Base-by-base conservation (phyloP, 805 yeast genomes). In the Cyberlindnera mycetangii region DNA sequence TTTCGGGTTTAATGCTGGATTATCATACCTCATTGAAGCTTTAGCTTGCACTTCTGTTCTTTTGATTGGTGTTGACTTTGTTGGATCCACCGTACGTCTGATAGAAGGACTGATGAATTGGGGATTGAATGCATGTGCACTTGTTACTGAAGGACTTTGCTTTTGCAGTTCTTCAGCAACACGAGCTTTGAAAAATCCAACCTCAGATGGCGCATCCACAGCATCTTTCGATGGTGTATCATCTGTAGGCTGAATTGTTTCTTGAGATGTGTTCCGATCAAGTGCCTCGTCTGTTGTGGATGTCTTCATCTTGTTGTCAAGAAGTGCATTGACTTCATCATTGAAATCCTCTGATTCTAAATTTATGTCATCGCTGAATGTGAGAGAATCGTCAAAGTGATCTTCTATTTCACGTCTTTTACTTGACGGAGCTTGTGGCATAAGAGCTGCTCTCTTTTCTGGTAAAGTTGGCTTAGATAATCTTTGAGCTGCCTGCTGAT, bases 21-120 rank as follows among this genome's bases (percentile, higher is more conserved):
- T 54, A 37, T 59, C 64, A 32, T 55, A 59, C 15, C 64, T 43
- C n/a, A 55, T 33, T 1, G 53, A 27, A 3, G 51, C 25, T 8
- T 49, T 49, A 11, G 39, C 19, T 21, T 30, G 33, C 1, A 54
- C 51, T 15, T 56, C 49, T 3, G 68, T 32, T 45, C 81, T 65
- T 46, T 76, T 77, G 3, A 85, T 68, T 3, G 85, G 89, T 4
- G 79, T 76, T 0, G 90, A 84, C 45, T 76, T 80, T 1, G 74
- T 71, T 37, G 83, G 92, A 60, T 85, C 89, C 12, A 83, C 68
- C 0, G 84, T 81, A 43, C 79, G 75, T 50, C 71, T 74, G 12
- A 73, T 75, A 6, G 78, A 78, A 34, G 76, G 78, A 42, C 75
- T 76, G 57, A 79, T 76, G 50, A 72, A 78, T 41, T 74, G 77